A percentile compares a stretch with the other conserved stretches of the same genome.
Conservation (phyloP, 352 stramenopile genomes). For the Phytophthora lateralis region DNA sequence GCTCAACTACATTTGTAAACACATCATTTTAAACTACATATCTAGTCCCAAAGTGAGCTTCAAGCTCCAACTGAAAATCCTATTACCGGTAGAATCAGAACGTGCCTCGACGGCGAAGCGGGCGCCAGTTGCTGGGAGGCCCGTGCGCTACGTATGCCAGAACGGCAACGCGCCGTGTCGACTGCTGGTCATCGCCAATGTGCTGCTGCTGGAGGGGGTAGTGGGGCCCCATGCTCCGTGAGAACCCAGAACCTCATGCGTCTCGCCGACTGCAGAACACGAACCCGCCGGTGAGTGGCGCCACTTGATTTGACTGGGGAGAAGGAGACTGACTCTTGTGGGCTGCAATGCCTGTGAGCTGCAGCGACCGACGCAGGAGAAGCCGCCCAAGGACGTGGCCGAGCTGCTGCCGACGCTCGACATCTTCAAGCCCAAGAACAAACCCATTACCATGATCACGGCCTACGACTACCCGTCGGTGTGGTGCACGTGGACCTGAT, state of each 20-base stretch:
- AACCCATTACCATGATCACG: too few species aligned
- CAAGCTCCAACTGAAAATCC: too few species aligned
- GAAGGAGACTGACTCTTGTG: slow-evolving; percentile 9
- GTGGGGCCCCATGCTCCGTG: slow-evolving; percentile 72
- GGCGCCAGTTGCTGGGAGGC: slow-evolving; percentile 76
- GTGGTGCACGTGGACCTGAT: too few species aligned
- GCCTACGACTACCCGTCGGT: too few species aligned
- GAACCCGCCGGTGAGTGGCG: slow-evolving; percentile 66
- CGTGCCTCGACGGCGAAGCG: slow-evolving; percentile 77
- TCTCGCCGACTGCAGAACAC: slow-evolving; percentile 84
- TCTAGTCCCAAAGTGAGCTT: too few species aligned
- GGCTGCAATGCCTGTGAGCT: slow-evolving; percentile 48
- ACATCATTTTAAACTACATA: too few species aligned
- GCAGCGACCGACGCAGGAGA: slow-evolving; percentile 72
- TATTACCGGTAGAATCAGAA: slow-evolving; percentile 4
- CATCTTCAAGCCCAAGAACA: too few species aligned
- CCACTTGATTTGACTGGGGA: slow-evolving; percentile 1
- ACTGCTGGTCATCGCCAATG: slow-evolving; percentile 96
- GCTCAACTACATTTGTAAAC: too few species aligned
- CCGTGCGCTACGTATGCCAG: slow-evolving; percentile 93
- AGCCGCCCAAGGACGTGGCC: slow-evolving; percentile 90
- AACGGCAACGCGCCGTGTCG: slow-evolving; percentile 98
- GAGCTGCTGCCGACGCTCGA: slow-evolving; percentile 78
- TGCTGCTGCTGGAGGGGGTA: slow-evolving; percentile 91
- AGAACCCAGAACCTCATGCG: slow-evolving; percentile 91